These are phyloP conservation scores for Hirsutella rhossiliensis DNA, from an alignment of 2,329 filamentous ascomycete genomes.

Conservation along the genomic window DNA sequence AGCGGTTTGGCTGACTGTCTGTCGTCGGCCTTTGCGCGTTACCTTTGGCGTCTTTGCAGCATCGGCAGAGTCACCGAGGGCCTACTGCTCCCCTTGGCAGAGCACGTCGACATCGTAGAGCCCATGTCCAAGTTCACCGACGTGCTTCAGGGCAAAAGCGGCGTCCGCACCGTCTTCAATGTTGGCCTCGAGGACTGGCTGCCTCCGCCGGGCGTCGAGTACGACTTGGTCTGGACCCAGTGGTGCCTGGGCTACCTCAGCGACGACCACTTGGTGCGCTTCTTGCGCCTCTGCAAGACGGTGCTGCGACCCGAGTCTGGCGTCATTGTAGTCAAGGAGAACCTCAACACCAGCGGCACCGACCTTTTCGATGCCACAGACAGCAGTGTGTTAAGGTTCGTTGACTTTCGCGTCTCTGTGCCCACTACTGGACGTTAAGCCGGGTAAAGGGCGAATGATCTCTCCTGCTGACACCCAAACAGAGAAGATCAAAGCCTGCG, in stretches of 20 bases:
- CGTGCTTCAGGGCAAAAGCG: conserved; percentile 41
- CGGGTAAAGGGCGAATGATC: too few species aligned
- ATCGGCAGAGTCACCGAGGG: conserved; percentile 77
- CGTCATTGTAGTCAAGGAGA: conserved; percentile 47
- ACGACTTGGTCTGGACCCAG: conserved; percentile 81
- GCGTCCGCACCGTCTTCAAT: conserved; percentile 53
- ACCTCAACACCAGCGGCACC: conserved; percentile 41
- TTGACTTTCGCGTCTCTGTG: too few species aligned
- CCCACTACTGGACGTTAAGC: too few species aligned
- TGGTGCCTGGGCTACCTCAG: conserved; percentile 82
- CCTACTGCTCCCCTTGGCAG: conserved; percentile 58
- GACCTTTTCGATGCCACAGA: conserved; percentile 70
- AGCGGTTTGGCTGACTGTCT: too few species aligned
- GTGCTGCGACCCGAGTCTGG: conserved; percentile 18
- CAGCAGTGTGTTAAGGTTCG: conserved; percentile 62
- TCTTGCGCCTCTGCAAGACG: conserved; percentile 47
- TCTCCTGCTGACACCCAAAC: too few species aligned
- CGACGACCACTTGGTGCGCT: conserved; percentile 58
- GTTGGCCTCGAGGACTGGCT: conserved; percentile 63
- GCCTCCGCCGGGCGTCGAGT: conserved; percentile 33
- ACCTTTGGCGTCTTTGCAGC: too few species aligned
- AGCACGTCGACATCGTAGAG: conserved; percentile 71
- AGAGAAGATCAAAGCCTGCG: too few species aligned
- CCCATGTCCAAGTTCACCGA: conserved; percentile 73
- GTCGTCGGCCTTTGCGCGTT: too few species aligned